Base-by-base conservation (phyloP, 2,329 filamentous ascomycete genomes). In the Nannizzia gypsea region DNA sequence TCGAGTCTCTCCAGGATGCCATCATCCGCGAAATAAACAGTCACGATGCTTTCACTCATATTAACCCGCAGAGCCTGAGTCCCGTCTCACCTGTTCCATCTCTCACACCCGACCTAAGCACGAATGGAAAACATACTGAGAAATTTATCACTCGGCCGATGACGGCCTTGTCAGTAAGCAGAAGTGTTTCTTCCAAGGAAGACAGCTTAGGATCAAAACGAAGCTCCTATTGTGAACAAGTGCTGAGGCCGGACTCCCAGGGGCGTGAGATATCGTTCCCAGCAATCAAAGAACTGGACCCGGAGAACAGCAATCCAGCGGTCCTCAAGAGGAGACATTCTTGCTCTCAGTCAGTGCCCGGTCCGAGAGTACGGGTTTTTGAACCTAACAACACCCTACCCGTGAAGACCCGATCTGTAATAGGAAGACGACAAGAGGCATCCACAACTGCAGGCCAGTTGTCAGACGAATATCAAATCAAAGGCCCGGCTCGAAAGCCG, bases 1-100 rank as follows among this genome's bases (percentile, higher is more conserved):
- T 72, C 58, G 73, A 76, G 62, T 71, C 70, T 3, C 64, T 76
- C 13, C 73, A 76, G 60, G 74, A 76, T 65, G 69, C 73, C 15
- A 76, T 76, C 42, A 66, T 76, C 34, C 72, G 73, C 8, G 74
- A 76, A 60, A 74, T 76, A 57, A 76, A 76, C 59, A 76, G 72
- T 2, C 74, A 76, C 55, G 73, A 76, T 59, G 73, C 74, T 11
- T 76, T 76, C 60, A 70, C 66, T 17, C 61, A 60, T 40, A 56
- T 65, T 20, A 50, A 61, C 24, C 57, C 61, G 8, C 61, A 61
- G 13, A 54, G 42, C 46, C 40, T 36, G 34, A 42, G 44, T 15
- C 48, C 36, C 31, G 36, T 38, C 40, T 58, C 52, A 17, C 60
- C 60, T 15, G 54, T 46, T 2, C 54, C 46, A n/a, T 36, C 48